Conservation (phyloP, 2,329 filamentous ascomycete genomes). For the Elsinoe fawcettii region DNA sequence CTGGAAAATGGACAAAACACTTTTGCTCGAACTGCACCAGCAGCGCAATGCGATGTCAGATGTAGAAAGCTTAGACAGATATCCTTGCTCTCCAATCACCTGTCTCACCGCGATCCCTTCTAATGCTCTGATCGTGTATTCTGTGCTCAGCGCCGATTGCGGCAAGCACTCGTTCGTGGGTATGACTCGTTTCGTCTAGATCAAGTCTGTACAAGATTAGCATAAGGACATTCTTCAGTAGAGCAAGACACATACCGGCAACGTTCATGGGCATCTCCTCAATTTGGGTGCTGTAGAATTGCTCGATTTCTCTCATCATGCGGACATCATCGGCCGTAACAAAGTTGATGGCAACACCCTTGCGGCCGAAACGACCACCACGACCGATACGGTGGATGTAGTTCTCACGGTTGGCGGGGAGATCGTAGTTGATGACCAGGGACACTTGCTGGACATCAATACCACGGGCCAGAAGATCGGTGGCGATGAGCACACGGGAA, state of each 20-base stretch:
- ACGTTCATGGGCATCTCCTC: conserved; percentile 99
- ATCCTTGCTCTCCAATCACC: conserved; percentile 9
- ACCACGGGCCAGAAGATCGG: conserved; percentile 95
- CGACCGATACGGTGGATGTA: conserved; percentile 99
- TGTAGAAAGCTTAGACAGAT: conserved; percentile 16
- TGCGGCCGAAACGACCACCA: conserved; percentile 98
- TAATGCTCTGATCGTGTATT: conserved; percentile 8
- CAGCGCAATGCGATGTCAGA: conserved; percentile 11
- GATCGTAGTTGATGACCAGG: conserved; percentile 99
- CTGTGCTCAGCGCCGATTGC: conserved; percentile 4
- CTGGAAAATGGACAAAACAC: conserved; percentile 14
- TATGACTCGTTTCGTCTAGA: conserved; percentile 27
- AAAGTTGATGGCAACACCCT: conserved; percentile 99
- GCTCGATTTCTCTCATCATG: conserved; percentile 99
- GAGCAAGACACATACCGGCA: conserved; percentile 44
- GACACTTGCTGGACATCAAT: conserved; percentile 99
- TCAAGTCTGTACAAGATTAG: conserved; percentile 29
- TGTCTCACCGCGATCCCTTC: conserved; percentile 17
- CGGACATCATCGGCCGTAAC: conserved; percentile 97
- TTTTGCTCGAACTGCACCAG: conserved; percentile 21
- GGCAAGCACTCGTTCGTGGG: conserved; percentile 12
- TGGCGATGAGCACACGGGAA: conserved; percentile 96
- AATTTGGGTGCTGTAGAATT: conserved; percentile 99
- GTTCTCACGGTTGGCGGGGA: conserved; percentile 98
- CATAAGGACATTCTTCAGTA: conserved; percentile 8